These are phyloP conservation scores for Alternaria gaisen DNA, from an alignment of 2,329 filamentous ascomycete species.

Conservation along the genomic window DNA sequence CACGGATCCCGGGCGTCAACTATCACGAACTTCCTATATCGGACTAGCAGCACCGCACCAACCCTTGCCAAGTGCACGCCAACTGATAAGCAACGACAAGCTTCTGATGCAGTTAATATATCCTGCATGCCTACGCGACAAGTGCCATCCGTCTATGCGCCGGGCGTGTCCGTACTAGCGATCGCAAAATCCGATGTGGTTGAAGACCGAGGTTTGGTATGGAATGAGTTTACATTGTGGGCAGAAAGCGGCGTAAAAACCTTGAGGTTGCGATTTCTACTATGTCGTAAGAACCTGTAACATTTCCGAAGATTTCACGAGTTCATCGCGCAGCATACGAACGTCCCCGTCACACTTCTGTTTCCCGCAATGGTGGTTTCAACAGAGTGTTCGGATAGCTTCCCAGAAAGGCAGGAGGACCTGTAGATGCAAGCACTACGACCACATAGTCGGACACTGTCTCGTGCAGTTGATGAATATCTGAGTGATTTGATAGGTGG, in stretches of 20 bases:
- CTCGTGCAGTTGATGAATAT: background rate
- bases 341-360: background rate
- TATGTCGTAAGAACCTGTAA: background rate
- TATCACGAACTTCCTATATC: constrained; percentile 7
- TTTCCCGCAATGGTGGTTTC: background rate
- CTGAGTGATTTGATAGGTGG: background rate
- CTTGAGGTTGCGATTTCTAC: background rate
- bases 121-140: background rate
- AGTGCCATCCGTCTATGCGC: background rate
- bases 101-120: constrained; percentile 8
- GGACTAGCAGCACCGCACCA: constrained; percentile 4
- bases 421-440: background rate
- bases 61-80: constrained; percentile 13
- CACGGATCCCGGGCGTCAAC: background rate
- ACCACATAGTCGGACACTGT: background rate
- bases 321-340: no score
- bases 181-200: background rate
- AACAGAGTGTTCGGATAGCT: background rate
- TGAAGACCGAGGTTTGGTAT: background rate
- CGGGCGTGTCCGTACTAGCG: background rate
- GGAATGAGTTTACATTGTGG: background rate
- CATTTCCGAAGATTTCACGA: background rate
- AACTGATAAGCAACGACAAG: constrained; percentile 15
- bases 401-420: constrained; percentile 5
- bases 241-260: background rate